A percentile compares a stretch with the other conserved stretches of the same genome.
These are phyloP conservation scores for Solioccasus polychromus DNA, from an alignment of 768 basidiomycete genomes.

Conservation along the genomic window DNA sequence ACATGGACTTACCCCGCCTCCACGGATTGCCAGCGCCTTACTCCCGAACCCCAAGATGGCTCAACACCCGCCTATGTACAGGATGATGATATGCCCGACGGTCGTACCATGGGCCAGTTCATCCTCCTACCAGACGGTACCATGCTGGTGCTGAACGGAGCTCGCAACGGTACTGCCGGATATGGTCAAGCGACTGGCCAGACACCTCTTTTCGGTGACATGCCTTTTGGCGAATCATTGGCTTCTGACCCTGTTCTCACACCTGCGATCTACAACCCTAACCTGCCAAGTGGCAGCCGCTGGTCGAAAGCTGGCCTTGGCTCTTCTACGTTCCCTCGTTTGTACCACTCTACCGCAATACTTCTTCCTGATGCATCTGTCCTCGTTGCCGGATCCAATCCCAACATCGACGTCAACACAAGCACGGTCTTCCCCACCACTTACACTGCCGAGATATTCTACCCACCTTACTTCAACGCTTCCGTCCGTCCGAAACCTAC, in stretches of 20 bases:
- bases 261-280: conserved; percentile 83
- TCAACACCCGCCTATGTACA: conserved; percentile 56
- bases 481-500: conserved; percentile 62
- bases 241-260: conserved; percentile 76
- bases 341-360: conserved; percentile 92
- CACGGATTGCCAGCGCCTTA: conserved; percentile 75
- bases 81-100: conserved; percentile 74
- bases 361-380: conserved; percentile 86
- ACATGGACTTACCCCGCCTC: conserved; percentile 75
- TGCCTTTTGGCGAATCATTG: conserved; percentile 73
- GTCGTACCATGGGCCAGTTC: conserved; percentile 91
- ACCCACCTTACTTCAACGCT: conserved; percentile 84
- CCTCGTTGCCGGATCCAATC: conserved; percentile 89
- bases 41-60: conserved; percentile 78
- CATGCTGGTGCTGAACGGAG: conserved; percentile 80
- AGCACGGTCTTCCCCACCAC: conserved; percentile 68
- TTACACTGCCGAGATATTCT: conserved; percentile 85
- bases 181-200: conserved; percentile 60
- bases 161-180: conserved; percentile 82
- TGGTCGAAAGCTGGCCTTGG: conserved; percentile 71
- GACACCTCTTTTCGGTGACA: conserved; percentile 41
- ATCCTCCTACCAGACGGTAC: conserved; percentile 79
- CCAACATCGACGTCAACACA: conserved; percentile 81
- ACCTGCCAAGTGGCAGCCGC: conserved; percentile 62
- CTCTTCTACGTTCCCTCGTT: conserved; percentile 66